phyloP scores from a whole-genome alignment of 805 yeast genomes.

The Saturnispora dispora region DNA sequence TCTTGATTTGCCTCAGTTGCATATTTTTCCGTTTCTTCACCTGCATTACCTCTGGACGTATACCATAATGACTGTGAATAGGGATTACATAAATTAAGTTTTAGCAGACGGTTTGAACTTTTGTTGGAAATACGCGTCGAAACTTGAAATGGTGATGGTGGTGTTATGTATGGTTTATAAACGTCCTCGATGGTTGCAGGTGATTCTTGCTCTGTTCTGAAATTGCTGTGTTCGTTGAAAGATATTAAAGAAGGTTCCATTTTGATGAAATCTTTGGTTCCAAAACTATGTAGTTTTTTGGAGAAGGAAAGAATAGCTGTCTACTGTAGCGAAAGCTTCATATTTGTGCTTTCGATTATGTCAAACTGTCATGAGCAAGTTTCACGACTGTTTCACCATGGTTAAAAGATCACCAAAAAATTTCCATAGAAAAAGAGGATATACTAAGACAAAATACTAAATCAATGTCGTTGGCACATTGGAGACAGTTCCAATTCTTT shows the following conservation, averaged over 20 bases:
- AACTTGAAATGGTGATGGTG: conserved; percentile 13
- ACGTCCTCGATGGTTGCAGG: conserved; percentile 8
- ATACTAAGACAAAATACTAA: not conserved
- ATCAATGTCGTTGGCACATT: conserved; percentile 26
- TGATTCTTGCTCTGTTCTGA: not conserved
- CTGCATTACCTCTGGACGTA: conserved; percentile 27
- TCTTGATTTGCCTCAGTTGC: not conserved
- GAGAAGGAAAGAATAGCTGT: not conserved
- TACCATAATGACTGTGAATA: conserved; percentile 37
- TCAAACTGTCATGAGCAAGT: conserved; percentile 4
- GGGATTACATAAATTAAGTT: conserved; percentile 25
- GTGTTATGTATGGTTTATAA: conserved; percentile 12
- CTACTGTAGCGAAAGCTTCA: not conserved
- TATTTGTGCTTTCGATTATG: not conserved
- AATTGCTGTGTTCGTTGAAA: not conserved
- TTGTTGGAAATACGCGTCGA: not conserved
- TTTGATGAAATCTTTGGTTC: not conserved
- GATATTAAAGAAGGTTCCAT: not conserved
- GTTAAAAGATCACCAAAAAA: not conserved
- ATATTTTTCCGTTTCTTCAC: conserved; percentile 23
- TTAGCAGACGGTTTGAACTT: not conserved
- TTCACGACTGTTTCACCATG: not conserved
- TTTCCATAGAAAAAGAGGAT: not conserved
- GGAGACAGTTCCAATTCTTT: conserved; percentile 76
- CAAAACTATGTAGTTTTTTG: too few species aligned